Base-by-base conservation (phyloP, 192 early-diverging fungal genomes). In the Coemansia sp. region DNA sequence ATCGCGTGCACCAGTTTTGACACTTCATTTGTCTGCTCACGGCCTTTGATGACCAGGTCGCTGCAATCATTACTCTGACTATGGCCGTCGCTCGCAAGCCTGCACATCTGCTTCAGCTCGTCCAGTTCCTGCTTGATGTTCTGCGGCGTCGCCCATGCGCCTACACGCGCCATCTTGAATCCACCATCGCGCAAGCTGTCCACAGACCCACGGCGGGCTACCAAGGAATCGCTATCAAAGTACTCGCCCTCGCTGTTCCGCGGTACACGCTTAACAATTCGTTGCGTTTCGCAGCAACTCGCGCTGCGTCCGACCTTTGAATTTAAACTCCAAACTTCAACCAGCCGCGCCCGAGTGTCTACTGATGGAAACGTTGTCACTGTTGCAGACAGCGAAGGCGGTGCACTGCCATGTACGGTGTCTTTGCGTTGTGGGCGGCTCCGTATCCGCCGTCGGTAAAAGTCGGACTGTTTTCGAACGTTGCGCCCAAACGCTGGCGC, bases 371-470 rank as follows among this genome's bases (percentile, higher is more conserved):
- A 54, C 24, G 23, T 29, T 22, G 39, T 41, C 39, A 41, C 39
- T 9, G 58, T 27, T 29, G 58, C 23, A 3, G 58, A 60, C 17
- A 69, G 25, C 27, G 61, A 48, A 0, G 48, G 51, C 32, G 51
- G 61, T 14, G 55, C 60, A 5, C 58, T 52, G 14, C 32, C 41
- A 53, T 54, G 59, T 3, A 39, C 7, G 29, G 21, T 23, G 61
- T 41, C 57, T 19, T 41, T 27, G 65, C 52, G 61, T 12, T 56
- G 37, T n/a, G 65, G 38, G 29, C 60, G 57, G 3, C 65, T 49
- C 6, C 62, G 27, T 38, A 67, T 56, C 22, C 65, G 71, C 32
- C 71, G 71, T n/a, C 71, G 60, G 45, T 67, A 50, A 9, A 24
- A 4, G 27, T 51, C 61, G 61, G 50, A 6, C 10, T 60, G 66